Conservation (phyloP, 495 filamentous ascomycete genomes). For the Annulohypoxylon nitens region DNA sequence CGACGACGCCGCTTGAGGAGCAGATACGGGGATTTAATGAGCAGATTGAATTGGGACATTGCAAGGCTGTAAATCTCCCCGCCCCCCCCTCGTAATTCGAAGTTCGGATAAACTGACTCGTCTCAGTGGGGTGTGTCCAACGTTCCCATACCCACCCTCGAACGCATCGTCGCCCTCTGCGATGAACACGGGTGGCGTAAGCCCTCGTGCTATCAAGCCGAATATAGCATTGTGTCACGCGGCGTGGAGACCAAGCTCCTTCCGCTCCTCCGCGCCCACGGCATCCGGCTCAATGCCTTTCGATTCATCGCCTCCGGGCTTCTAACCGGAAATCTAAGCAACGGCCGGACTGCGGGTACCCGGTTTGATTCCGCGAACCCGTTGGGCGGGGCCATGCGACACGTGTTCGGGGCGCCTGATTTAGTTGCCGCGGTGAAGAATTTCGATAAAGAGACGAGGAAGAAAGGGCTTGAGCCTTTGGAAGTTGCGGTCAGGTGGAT, state of each 20-base stretch:
- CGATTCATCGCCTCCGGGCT: conserved; percentile 61
- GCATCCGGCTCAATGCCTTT: conserved; percentile 65
- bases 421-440: conserved; percentile 56
- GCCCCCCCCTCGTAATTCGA: background rate
- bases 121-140: conserved; percentile 59
- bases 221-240: conserved; percentile 59
- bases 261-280: conserved; percentile 62
- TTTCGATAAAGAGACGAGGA: conserved; percentile 61
- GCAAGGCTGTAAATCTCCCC: conserved; percentile 41
- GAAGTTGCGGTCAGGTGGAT: conserved; percentile 71
- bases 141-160: conserved; percentile 49
- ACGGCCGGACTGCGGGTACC: conserved; percentile 50
- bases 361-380: conserved; percentile 54
- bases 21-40: conserved; percentile 52
- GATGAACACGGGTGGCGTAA: conserved; percentile 56
- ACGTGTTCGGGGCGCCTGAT: conserved; percentile 59
- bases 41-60: conserved; percentile 46
- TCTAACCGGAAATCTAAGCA: conserved; percentile 57
- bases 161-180: conserved; percentile 54
- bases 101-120: background rate
- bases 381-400: conserved; percentile 54
- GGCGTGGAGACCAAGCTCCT: conserved; percentile 53
- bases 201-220: conserved; percentile 59
- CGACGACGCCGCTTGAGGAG: conserved; percentile 51
- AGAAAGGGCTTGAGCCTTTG: conserved; percentile 61